Evolutionary conservation across 2,329 filamentous ascomycete genomes (phyloP), one percentile per base, ranked within the genome.

Genomic region (Pyricularia grisea): DNA sequence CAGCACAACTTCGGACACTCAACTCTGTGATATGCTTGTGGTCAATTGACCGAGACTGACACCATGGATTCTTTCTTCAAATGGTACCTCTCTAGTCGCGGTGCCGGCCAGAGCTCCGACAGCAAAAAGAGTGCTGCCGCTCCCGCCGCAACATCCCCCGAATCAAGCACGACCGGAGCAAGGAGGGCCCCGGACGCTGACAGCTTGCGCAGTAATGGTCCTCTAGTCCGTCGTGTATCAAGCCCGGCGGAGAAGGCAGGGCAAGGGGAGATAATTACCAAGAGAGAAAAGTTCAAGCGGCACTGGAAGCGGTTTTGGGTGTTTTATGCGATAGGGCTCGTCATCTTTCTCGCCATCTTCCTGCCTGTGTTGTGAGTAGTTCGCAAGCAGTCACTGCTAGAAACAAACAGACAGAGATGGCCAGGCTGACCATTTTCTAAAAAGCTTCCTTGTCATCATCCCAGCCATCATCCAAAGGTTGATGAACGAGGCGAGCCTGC

Each of bases 391-490:
- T 25, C 27, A 27, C n/a, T 27, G 33, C 33, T 11, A 12, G 10
- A 36, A 20, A 20, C 4, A 20, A 11, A 61, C 4, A 14, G 4
- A 61, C 4, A 14, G 17, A 10, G 25, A 61, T 1, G n/a, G n/a
- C 55, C 20, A 11, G 7, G 58, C 58, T 61, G 5, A 61, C 58
- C 58, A 61, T n/a, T n/a, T 1, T 76, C 81, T 78, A 28, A 2
- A 31, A 61, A 84, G 83, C 33, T 84, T 84, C 75, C 74, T 78
- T 25, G 77, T 83, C 23, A 80, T 81, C 9, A 77, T 84, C 31
- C 83, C 82, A 1, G 78, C 78, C n/a, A 79, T 84, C 36, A 78
- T 82, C 1, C 81, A 83, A 70, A 72, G 74, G 31, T 80, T 84
- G 25, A 78, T 85, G 69, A 77, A 80, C 31, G 72, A 77, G 25